Evolutionary conservation across 2,329 filamentous ascomycete species (phyloP).

Genomic region (Kalmusia sp.): DNA sequence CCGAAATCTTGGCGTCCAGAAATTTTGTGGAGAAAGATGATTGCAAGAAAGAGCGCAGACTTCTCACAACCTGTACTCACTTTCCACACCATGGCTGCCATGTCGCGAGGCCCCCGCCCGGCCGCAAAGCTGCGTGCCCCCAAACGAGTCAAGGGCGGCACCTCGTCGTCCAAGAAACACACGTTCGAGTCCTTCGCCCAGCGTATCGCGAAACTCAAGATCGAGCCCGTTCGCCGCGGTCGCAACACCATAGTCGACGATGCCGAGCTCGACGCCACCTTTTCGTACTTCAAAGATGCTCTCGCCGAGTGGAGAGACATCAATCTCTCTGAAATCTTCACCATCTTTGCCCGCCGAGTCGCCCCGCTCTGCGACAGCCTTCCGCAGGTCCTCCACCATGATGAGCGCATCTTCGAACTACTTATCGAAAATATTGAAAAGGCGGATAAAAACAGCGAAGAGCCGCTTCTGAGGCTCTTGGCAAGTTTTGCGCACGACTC

Average conservation of each 20-base stretch:
- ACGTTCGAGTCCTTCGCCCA: slow-evolving; percentile 90
- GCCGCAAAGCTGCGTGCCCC: slow-evolving; percentile 56
- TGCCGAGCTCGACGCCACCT: slow-evolving; percentile 75
- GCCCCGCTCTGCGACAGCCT: slow-evolving; percentile 85
- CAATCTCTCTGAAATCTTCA: slow-evolving; percentile 85
- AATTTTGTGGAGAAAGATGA: slow-evolving; percentile 36
- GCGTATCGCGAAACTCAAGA: slow-evolving; percentile 88
- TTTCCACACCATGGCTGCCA: slow-evolving; percentile 48
- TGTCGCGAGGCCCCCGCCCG: slow-evolving; percentile 44
- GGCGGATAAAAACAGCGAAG: slow-evolving; percentile 79
- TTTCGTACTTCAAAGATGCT: slow-evolving; percentile 86
- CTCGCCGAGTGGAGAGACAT: slow-evolving; percentile 90
- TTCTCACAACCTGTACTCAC: background rate
- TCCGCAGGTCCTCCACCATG: slow-evolving; percentile 89
- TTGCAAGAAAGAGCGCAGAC: background rate
- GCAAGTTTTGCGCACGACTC: slow-evolving; percentile 95
- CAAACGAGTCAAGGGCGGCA: slow-evolving; percentile 71
- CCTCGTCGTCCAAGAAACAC: slow-evolving; percentile 80
- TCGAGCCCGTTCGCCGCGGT: slow-evolving; percentile 91
- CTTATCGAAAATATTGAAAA: slow-evolving; percentile 78
- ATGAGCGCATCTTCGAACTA: slow-evolving; percentile 81
- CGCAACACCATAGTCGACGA: slow-evolving; percentile 84
- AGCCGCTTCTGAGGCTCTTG: slow-evolving; percentile 86
- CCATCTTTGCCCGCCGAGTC: slow-evolving; percentile 76
- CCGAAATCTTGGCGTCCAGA: slow-evolving; percentile 19